Base-by-base conservation (phyloP, 208 protist species). In the Tritrichomonas foetus region DNA sequence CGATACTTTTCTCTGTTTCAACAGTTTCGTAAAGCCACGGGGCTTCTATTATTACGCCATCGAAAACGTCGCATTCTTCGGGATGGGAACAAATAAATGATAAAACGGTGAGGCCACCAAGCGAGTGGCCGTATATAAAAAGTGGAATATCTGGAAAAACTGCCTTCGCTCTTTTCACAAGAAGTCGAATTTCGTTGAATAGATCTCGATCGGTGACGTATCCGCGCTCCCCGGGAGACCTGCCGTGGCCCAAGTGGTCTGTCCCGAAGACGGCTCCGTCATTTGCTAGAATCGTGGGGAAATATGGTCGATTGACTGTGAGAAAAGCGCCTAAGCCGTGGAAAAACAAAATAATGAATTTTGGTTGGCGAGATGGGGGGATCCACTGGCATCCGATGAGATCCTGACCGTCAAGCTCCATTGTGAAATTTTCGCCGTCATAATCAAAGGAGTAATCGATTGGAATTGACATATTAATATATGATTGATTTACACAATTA, bases 401-500 rank as follows among this genome's bases (percentile, higher is more conserved):
- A 11, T 57, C 78, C 20, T 27, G 14, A 16, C 78, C 78, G 27
- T 89, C 27, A n/a, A 89, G 47, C 20, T n/a, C 33, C 9, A 36
- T 57, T 39, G 41, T 57, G 47, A 89, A 89, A 47, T 89, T 57
- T 57, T 89, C 78, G 5, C 78, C 78, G 39, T 89, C 78, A 50
- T 82, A 82, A 82, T 82, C 74, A 25, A 82, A 82, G 27, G 39
- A 47, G 30, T 82, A 82, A 27, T 82, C 74, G 33, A 61, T 61
- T 61, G 53, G 53, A 5, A 61, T 61, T n/a, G n/a, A n/a, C n/a
- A n/a, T n/a, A n/a, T n/a, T n/a, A n/a, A n/a, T n/a, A n/a, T n/a
- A n/a, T n/a, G n/a, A n/a, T n/a, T n/a, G n/a, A n/a, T n/a, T n/a
- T n/a, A n/a, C n/a, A n/a, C n/a, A n/a, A n/a, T n/a, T n/a, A n/a